Evolutionary conservation across 2,329 filamentous ascomycete genomes (phyloP), one percentile per base, ranked within the genome.

Genomic region (Aspergillus versicolor): DNA sequence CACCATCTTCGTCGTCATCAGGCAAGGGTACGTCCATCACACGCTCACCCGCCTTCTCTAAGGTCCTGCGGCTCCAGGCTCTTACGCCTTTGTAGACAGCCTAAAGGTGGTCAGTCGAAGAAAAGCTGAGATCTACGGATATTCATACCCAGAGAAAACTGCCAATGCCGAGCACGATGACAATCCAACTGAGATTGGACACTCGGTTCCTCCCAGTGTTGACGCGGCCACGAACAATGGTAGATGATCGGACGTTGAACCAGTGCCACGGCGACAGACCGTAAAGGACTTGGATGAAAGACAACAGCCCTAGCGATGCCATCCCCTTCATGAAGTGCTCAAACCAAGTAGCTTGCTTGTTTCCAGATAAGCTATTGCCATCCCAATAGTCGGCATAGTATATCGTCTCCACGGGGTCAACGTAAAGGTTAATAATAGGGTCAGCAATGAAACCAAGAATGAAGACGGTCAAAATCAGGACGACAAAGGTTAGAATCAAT

Each of bases 311-410:
- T 49, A 97, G 82, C 5, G 91, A 93, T n/a, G 93, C 88, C 63
- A 97, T 81, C 0, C 94, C 94, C 73, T 97, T 97, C 57, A 89
- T 62, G 64, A 97, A 94, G 70, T 99, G 94, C 65, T 90, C 86
- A 6, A 80, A 67, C 93, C 93, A 97, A 1, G 85, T 84, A 12
- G 81, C 72, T 57, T 83, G 80, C 37, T 83, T 77, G 11, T 70
- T 61, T 50, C 75, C 60, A 66, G 75, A 58, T 41, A 74, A 75
- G 46, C 59, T 65, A 37, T 63, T 67, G 42, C 74, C 66, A 48
- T 80, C 76, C 65, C 65, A 75, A 60, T 64, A 72, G 46, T 72
- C 68, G 69, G 74, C 77, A 27, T 79, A 75, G 24, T 86, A 77
- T 41, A 88, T 78, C 11, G 84, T 85, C 50, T 86, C 85, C 55